phyloP scores from a whole-genome alignment of 169 alveolate species.

The Eimeria tenella region DNA sequence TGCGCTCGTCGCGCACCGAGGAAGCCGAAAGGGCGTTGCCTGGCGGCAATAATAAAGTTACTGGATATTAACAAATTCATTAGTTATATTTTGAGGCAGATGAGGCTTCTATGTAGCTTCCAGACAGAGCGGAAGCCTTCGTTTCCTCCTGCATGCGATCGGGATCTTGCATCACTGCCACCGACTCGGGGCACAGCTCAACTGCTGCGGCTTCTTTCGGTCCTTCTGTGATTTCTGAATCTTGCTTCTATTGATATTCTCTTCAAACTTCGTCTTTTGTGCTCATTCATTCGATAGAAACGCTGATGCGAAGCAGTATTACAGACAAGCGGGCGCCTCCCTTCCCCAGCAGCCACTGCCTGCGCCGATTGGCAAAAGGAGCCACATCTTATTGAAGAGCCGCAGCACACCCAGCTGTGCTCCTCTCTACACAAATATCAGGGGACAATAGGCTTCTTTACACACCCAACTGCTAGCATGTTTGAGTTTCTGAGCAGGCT shows the following conservation, averaged over 20 bases:
- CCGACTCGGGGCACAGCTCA: constrained; percentile 17
- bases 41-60: too few relatives aligned
- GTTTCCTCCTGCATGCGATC: constrained; percentile 26
- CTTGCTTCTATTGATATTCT: background rate
- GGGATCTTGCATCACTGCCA: constrained; percentile 38
- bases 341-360: background rate
- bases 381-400: background rate
- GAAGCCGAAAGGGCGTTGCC: too few relatives aligned
- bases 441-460: background rate
- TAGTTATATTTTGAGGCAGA: too few relatives aligned
- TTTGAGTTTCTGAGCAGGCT: constrained; percentile 15
- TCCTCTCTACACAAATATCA: background rate
- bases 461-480: background rate
- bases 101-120: background rate
- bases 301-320: background rate
- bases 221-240: background rate
- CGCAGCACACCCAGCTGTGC: background rate
- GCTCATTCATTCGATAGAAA: background rate
- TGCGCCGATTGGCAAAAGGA: background rate
- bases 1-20: too few relatives aligned
- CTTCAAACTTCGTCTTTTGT: background rate
- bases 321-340: background rate
- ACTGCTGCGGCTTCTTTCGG: background rate
- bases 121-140: background rate
- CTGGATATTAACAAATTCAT: too few relatives aligned